Percentiles rank a stretch among this genome's conserved stretches.
These are phyloP conservation scores for Exophiala aquamarina DNA, from an alignment of 2,329 filamentous ascomycete species.

Conservation along the genomic window DNA sequence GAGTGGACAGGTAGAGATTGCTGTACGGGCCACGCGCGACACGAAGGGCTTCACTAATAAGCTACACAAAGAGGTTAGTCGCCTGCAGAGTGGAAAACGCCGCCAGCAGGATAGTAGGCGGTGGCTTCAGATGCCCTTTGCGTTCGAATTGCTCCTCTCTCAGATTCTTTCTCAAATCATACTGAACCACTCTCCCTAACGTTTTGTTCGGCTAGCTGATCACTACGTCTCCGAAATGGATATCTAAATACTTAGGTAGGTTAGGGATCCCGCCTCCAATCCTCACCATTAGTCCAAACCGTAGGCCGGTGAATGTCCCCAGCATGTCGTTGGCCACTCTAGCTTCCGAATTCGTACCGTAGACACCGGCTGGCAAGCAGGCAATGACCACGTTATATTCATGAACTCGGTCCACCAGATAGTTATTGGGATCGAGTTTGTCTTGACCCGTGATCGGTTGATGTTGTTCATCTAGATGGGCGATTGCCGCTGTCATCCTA, in stretches of 20 bases:
- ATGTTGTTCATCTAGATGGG: constrained; percentile 15
- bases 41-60: constrained; percentile 23
- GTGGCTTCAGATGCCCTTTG: constrained; percentile 1
- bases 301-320: constrained; percentile 26
- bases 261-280: constrained; percentile 29
- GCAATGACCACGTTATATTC: constrained; percentile 29
- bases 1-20: constrained; percentile 20
- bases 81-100: background rate
- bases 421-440: constrained; percentile 29
- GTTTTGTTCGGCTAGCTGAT: constrained; percentile 26
- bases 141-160: constrained; percentile 2
- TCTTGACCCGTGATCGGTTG: constrained; percentile 4
- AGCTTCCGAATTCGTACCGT: constrained; percentile 28
- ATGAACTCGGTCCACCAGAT: constrained; percentile 29
- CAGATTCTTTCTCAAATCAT: constrained; percentile 2
- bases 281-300: constrained; percentile 27
- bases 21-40: constrained; percentile 17
- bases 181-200: constrained; percentile 30
- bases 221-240: constrained; percentile 34
- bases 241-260: constrained; percentile 16
- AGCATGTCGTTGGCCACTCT: constrained; percentile 26
- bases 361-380: constrained; percentile 27
- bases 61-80: constrained; percentile 24
- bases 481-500: constrained; percentile 33
- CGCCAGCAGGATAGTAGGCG: constrained; percentile 5